Evolutionary conservation across 768 basidiomycete species (phyloP), one percentile per base, ranked within the genome.

Genomic region (Hebeloma cylindrosporum): DNA sequence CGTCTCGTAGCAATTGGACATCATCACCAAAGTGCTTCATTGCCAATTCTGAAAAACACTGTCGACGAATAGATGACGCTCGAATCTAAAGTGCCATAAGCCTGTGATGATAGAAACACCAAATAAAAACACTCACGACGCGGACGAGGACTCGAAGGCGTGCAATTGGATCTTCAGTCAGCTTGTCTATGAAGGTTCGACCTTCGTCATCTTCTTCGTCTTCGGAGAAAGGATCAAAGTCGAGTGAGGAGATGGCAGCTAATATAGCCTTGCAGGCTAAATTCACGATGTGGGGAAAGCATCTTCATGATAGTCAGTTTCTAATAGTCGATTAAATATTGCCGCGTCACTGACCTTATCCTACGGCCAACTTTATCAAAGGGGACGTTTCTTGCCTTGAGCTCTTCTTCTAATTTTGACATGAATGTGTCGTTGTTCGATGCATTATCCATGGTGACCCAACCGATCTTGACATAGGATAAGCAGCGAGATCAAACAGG

Each of bases 361-460:
- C 58, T 53, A 16, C 50, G 41, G 27, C 57, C 38, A 18, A 50
- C 29, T 7, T 21, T 14, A 47, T 46, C 41, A 53, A 65, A 64
- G n/a, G 42, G 47, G 16, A 65, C 62, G 3, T 45, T 32, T 2
- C 53, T 48, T 4, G 33, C 30, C 11, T 17, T 8, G 5, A 67
- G 50, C 30, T 56, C 51, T 6, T 26, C 14, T 36, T 57, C 56
- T 9, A 69, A 53, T 5, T 21, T 22, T 13, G n/a, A 13, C 51
- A 65, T 54, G 18, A 65, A 60, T 2, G 59, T 68, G 36, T 68
- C 59, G 47, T 69, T 70, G 40, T 66, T 68, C 4, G 51, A 48
- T 0, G 65, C 62, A 41, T 70, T 68, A 43, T 67, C 65, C 5
- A 62, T 20, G 0, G 66, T 67, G 11, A 70, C 40, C 63, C 64